These are phyloP conservation scores for Murraya paniculata DNA, from an alignment of 345 rosid genomes.

Conservation along the genomic window DNA sequence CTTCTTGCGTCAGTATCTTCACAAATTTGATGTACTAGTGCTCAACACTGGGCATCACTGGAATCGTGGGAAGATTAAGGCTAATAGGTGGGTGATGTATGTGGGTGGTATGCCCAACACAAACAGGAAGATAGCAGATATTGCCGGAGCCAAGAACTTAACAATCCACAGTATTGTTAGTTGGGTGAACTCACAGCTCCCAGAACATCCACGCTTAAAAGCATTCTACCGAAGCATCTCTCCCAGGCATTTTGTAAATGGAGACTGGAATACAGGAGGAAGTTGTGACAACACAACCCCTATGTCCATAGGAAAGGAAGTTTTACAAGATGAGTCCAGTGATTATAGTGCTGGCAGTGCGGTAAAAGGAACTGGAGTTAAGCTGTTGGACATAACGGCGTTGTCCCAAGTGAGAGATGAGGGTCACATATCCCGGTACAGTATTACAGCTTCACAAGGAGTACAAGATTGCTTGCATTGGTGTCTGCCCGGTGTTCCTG, in stretches of 20 bases:
- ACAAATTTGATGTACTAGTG: constrained; percentile 58
- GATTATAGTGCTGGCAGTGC: constrained; percentile 58
- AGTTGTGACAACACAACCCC: constrained; percentile 77
- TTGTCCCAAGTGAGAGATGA: constrained; percentile 71
- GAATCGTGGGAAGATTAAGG: constrained; percentile 71
- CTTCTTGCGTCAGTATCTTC: constrained; percentile 53
- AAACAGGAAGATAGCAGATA: constrained; percentile 49
- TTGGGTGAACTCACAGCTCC: constrained; percentile 71
- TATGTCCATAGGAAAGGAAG: constrained; percentile 69
- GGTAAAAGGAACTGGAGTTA: constrained; percentile 60
- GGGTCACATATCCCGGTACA: constrained; percentile 71
- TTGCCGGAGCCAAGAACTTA: constrained; percentile 67
- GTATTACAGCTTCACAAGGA: constrained; percentile 48
- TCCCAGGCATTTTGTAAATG: constrained; percentile 74
- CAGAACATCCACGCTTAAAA: constrained; percentile 45
- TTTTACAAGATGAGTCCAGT: constrained; percentile 61
- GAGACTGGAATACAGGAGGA: constrained; percentile 90
- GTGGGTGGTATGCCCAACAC: constrained; percentile 54
- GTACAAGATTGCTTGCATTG: constrained; percentile 76
- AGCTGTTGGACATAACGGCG: constrained; percentile 68
- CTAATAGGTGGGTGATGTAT: constrained; percentile 74
- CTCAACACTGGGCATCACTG: constrained; percentile 85
- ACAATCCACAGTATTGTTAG: constrained; percentile 63
- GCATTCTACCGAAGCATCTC: constrained; percentile 78
- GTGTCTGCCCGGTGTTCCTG: constrained; percentile 81